A percentile compares a stretch with the other conserved stretches of the same genome.
Conservation (phyloP, 148 eudicot species). For the Mesembryanthemum crystallinum region DNA sequence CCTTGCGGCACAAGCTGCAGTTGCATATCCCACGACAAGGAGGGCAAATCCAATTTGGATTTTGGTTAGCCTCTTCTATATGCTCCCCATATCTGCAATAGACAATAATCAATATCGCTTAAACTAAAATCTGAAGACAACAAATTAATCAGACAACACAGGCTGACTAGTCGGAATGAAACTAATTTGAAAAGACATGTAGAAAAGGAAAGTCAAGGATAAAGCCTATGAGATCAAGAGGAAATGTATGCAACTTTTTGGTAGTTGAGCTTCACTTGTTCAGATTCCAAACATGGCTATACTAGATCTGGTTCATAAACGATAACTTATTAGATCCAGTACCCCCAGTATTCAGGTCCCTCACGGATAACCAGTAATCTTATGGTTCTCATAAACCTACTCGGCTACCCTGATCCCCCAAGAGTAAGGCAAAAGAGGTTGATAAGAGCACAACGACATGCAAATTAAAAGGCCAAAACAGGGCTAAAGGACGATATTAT, state of each 20-base stretch:
- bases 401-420: too few species aligned
- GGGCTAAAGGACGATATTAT: too few species aligned
- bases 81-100: conserved; percentile 83
- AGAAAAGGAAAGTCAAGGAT: background rate
- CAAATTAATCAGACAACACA: background rate
- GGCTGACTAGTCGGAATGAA: background rate
- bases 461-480: too few species aligned
- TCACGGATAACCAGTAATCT: too few species aligned
- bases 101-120: background rate
- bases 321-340: too few species aligned
- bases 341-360: too few species aligned
- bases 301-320: too few species aligned
- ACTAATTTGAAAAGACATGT: background rate
- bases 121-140: background rate
- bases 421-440: too few species aligned
- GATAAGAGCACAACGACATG: too few species aligned
- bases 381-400: too few species aligned
- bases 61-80: conserved; percentile 77
- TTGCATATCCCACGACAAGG: conserved; percentile 94
- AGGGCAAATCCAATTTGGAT: conserved; percentile 87
- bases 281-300: background rate
- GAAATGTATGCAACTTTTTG: background rate
- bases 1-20: conserved; percentile 90
- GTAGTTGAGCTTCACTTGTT: background rate
- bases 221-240: background rate